A percentile compares a stretch with the other conserved stretches of the same genome.
Evolutionary conservation across 1,139 yeast genomes (phyloP).

Genomic region (Insectozyma bohioensis): DNA sequence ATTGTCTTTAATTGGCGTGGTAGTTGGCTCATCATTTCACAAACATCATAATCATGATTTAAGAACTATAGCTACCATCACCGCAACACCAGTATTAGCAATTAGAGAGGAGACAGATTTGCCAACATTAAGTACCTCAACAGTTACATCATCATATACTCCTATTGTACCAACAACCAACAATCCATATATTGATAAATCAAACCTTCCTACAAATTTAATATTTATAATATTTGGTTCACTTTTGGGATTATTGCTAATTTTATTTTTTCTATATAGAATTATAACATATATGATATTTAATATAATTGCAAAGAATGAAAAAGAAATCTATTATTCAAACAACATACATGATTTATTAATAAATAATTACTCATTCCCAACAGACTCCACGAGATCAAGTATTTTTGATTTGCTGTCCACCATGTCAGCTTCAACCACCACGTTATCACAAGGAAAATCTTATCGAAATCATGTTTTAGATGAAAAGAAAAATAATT

Average conservation of each 20-base stretch:
- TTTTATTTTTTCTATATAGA: conserved; percentile 20
- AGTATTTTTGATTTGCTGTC: conserved; percentile 2
- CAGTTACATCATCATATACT: too few relatives aligned
- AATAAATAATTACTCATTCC: not conserved
- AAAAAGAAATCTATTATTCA: conserved; percentile 32
- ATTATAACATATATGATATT: conserved; percentile 24
- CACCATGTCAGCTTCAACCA: conserved; percentile 4
- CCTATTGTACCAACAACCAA: not conserved
- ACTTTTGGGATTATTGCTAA: conserved; percentile 26
- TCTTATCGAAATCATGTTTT: conserved; percentile 9
- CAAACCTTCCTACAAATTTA: conserved; percentile 31
- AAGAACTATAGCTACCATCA: not conserved
- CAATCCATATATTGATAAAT: conserved; percentile 34
- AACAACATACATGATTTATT: not conserved
- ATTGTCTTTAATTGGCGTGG: not conserved
- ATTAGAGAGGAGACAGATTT: not conserved
- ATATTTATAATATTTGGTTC: conserved; percentile 46
- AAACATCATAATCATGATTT: conserved; percentile 1
- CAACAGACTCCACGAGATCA: not conserved
- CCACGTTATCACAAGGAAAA: conserved; percentile 7
- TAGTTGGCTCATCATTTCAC: not conserved
- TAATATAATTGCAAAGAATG: conserved; percentile 33
- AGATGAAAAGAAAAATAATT: conserved; percentile 1
- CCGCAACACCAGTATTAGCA: not conserved
- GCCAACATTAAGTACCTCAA: conserved; percentile 2